Base-by-base conservation (phyloP, 2,329 filamentous ascomycete genomes). In the Lachnellula suecica region DNA sequence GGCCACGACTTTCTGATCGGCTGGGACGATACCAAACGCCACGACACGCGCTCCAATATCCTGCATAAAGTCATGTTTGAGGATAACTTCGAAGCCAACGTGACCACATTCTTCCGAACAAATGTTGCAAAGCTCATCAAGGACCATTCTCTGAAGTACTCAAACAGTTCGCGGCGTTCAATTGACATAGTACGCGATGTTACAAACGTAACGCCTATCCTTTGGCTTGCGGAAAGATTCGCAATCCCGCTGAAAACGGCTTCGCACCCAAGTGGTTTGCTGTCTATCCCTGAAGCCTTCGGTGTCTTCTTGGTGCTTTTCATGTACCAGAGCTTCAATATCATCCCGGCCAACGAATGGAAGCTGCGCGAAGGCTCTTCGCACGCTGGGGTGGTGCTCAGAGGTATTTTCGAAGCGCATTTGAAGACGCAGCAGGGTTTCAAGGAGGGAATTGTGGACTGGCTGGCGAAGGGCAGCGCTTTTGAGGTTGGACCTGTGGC, bases 191-290 rank as follows among this genome's bases (percentile, higher is more conserved):
- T 90, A 1, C 53, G 62, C 11, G 62, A 63, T 48, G 62, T 64
- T 19, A 85, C 82, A 23, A 90, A 90, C 63, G 70, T 88, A 23
- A 79, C 77, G 0, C 85, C 86, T 5, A 75, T 79, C 45, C 64
- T 75, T 34, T 80, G 74, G 74, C 68, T 79, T 11, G 75, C 77
- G 1, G 71, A 78, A 23, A 71, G 74, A 19, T 78, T 79, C 25
- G 60, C 59, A n/a, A 59, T 64, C 23, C 85, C 87, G 0, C 72
- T 91, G 35, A 88, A 89, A 72, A 84, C 81, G 0, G 66, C 69
- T 2, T 73, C 81, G 10, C 79, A 83, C 46, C 80, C 82, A 2
- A 79, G 76, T 59, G 87, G 86, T 2, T 47, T 79, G 7, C 42
- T 79, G 17, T 71, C 74, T 1, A 60, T 75, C 15, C 68, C 74